A percentile compares a stretch with the other conserved stretches of the same genome.
Conservation (phyloP, 208 protist species). For the Borovskyia barvae region DNA sequence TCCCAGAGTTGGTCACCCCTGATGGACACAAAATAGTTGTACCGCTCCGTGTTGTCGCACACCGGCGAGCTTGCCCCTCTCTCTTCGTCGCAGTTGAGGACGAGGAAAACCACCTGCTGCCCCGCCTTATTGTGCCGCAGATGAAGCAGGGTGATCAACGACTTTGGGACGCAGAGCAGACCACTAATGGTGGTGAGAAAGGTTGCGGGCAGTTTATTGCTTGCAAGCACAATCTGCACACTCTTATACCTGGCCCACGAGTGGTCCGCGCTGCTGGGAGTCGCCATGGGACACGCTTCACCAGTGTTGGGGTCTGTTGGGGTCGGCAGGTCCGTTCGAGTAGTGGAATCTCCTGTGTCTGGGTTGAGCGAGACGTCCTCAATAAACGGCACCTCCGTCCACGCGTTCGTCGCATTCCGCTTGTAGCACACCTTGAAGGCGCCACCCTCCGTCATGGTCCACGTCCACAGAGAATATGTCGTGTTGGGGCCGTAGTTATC, state of each 20-base stretch:
- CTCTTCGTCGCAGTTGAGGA: slow-evolving; percentile 49
- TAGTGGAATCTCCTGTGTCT: not conserved
- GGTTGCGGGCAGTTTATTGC: slow-evolving; percentile 12
- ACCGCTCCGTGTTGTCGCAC: slow-evolving; percentile 55
- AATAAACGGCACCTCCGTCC: slow-evolving; percentile 75
- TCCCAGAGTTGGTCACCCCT: not conserved
- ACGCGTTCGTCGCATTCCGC: slow-evolving; percentile 25
- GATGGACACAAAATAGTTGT: slow-evolving; percentile 49
- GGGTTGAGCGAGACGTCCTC: slow-evolving; percentile 20
- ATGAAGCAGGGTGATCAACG: slow-evolving; percentile 33
- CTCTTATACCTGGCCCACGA: slow-evolving; percentile 49
- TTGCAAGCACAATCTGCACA: slow-evolving; percentile 35
- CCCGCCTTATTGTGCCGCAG: slow-evolving; percentile 26
- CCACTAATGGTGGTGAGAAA: slow-evolving; percentile 29
- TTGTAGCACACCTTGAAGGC: slow-evolving; percentile 79
- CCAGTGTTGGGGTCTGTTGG: slow-evolving; percentile 54
- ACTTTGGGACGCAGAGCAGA: slow-evolving; percentile 51
- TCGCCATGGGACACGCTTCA: slow-evolving; percentile 41
- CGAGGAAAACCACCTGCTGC: slow-evolving; percentile 46
- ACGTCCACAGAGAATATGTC: slow-evolving; percentile 60
- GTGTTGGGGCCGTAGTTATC: slow-evolving; percentile 73
- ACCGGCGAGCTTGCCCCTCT: slow-evolving; percentile 3
- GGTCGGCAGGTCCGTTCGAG: slow-evolving; percentile 5
- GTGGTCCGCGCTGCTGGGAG: slow-evolving; percentile 4
- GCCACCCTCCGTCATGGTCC: slow-evolving; percentile 37